Base-by-base conservation (phyloP, 169 alveolate genomes). In the Babesia caballi region DNA sequence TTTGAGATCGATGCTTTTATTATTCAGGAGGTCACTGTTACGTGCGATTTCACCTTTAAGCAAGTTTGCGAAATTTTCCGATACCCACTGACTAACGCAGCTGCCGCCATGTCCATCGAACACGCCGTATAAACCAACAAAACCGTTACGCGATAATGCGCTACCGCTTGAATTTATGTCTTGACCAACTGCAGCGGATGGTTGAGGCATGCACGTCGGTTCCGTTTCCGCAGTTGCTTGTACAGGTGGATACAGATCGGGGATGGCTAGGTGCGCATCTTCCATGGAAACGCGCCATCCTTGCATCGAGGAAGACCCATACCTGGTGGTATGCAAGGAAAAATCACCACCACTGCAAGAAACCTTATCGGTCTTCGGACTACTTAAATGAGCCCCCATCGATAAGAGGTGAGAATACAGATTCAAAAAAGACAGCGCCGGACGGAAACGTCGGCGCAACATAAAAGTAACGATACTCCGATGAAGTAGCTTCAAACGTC, bases 91-190 rank as follows among this genome's bases (percentile, higher is more conserved):
- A 38, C 98, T 92, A 17, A 97, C 99, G 75, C 95, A 97, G 33
- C 94, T 90, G 19, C 99, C 99, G 33, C 99, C 99, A 69, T 97
- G 99, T 11, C 99, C 99, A 86, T 97, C 99, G 85, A 95, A 97
- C 19, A 97, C 99, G 32, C 98, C 99, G 73, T 94, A 96, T 21
- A 95, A 46, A 11, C 93, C 83, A 41, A 91, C 82, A 41, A 38
- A 17, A 14, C n/a, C n/a, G 42, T 15, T 21, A 19, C n/a, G n/a
- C n/a, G n/a, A n/a, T n/a, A n/a, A n/a, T n/a, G n/a, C n/a, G n/a
- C n/a, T n/a, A n/a, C n/a, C n/a, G n/a, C 19, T 8, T 11, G 5
- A 11, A 6, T 11, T 19, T 25, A 5, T 8, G 30, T 25, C 11
- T 46, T 25, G 53, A 5, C 19, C 19, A 40, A 40, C 47, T 40